Base-by-base conservation (phyloP, 1,284 basidiomycete species). In the Naganishia sp. region DNA sequence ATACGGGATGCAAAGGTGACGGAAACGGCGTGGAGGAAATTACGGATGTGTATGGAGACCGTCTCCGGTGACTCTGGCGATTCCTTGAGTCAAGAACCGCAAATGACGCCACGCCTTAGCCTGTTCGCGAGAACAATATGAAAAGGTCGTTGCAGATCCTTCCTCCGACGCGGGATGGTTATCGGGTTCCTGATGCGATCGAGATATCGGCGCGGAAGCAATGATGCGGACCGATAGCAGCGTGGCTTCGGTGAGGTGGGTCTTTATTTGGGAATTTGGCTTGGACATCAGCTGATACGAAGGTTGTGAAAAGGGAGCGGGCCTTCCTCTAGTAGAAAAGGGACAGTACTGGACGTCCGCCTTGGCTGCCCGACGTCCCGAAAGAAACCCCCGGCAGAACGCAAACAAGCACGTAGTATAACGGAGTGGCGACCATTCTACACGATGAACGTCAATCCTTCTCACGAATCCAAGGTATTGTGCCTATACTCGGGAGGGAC, bases 401-500 rank as follows among this genome's bases (percentile, higher is more conserved):
- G 28, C 28, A 39, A 13, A 39, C 4, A 39, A 39, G 35, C 35
- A 39, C 35, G 35, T 39, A 39, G 35, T 39, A 13, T 13, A 13
- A 13, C 13, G 7, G 7, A 39, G 3, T 6, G 13, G 35, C 13
- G 35, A 39, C 35, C n/a, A 2, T 17, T 18, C 45, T 47, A 2
- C 18, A 60, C n/a, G 10, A 60, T 47, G 45, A 25, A 18, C 23
- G 28, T 25, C 45, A 60, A 60, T 42, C 25, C 57, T 45, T 35
- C 43, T 5, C 42, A 88, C 71, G 90, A 92, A 75, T 86, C 89
- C 31, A 83, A 85, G 62, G 90, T 94, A 6, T 86, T 94, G 54
- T 83, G 92, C 68, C 87, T 94, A 53, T 92, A 92, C 80, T 85
- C 85, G 63, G 91, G 92, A 57, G 91, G 90, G 35, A 93, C 90